phyloP scores from a whole-genome alignment of 192 early-diverging fungal species.

The Coemansia sp. region DNA sequence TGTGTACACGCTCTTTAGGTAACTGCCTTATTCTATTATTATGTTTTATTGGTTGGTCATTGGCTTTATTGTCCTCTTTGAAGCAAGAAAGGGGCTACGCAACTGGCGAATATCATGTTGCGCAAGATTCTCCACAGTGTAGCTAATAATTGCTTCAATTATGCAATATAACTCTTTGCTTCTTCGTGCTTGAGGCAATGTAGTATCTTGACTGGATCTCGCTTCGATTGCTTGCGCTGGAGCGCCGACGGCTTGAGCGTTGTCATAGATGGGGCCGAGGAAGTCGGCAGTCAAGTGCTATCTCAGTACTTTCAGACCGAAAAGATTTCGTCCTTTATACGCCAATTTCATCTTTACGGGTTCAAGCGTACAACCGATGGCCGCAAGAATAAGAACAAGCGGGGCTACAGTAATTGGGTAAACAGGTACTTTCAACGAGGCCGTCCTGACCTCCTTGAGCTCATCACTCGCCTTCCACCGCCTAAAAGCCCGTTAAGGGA shows the following conservation, averaged over 20 bases:
- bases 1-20: conserved; percentile 32
- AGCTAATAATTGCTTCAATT: background rate
- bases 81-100: background rate
- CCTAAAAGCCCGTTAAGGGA: background rate
- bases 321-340: conserved; percentile 40
- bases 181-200: background rate
- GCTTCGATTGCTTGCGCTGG: conserved; percentile 28
- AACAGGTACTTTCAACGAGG: conserved; percentile 23
- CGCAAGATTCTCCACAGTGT: background rate
- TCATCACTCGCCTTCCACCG: conserved; percentile 6
- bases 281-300: conserved; percentile 11
- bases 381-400: conserved; percentile 30
- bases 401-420: conserved; percentile 15
- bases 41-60: background rate
- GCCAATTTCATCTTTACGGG: conserved; percentile 53
- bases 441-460: conserved; percentile 14
- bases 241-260: conserved; percentile 23
- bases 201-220: conserved; percentile 22
- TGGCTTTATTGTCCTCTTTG: background rate
- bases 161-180: background rate
- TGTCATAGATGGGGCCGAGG: conserved; percentile 7
- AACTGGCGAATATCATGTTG: background rate
- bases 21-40: background rate
- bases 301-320: conserved; percentile 25
- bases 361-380: conserved; percentile 44